Percentiles rank a stretch among this genome's conserved stretches.
Conservation (phyloP, 176 grass and related monocot species). For the Triticum urartu region DNA sequence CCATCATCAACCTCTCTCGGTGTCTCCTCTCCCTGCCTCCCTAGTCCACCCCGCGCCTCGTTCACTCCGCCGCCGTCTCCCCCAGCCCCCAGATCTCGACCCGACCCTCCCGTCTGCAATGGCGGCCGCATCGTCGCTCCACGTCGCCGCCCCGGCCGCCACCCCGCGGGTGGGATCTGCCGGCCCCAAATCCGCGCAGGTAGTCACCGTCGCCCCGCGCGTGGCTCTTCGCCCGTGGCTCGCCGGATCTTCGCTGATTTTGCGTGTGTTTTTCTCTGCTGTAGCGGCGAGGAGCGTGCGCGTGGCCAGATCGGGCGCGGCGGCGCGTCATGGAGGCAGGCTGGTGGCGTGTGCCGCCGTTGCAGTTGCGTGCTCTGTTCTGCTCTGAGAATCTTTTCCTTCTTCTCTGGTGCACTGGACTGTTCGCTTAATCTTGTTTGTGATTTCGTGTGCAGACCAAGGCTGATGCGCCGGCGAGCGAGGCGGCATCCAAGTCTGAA, state of each 20-base stretch:
- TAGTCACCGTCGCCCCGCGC: background rate
- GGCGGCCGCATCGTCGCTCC: conserved; percentile 45
- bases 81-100: background rate
- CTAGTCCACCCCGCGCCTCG: conserved; percentile 12
- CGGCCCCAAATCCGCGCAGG: conserved; percentile 6
- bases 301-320: background rate
- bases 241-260: background rate
- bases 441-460: conserved; percentile 28
- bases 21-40: conserved; percentile 7
- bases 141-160: conserved; percentile 26
- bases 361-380: conserved; percentile 36
- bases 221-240: background rate
- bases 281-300: conserved; percentile 30
- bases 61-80: conserved; percentile 47
- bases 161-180: conserved; percentile 3
- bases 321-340: conserved; percentile 5
- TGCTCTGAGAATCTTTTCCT: background rate
- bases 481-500: conserved; percentile 10
- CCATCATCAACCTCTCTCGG: background rate
- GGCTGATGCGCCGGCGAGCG: conserved; percentile 31
- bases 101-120: conserved; percentile 1
- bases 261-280: background rate
- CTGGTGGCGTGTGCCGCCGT: conserved; percentile 24
- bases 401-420: background rate
- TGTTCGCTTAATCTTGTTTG: background rate